These are phyloP conservation scores for Coprinellus aureogranulatus DNA, from an alignment of 768 basidiomycete genomes.

Conservation along the genomic window DNA sequence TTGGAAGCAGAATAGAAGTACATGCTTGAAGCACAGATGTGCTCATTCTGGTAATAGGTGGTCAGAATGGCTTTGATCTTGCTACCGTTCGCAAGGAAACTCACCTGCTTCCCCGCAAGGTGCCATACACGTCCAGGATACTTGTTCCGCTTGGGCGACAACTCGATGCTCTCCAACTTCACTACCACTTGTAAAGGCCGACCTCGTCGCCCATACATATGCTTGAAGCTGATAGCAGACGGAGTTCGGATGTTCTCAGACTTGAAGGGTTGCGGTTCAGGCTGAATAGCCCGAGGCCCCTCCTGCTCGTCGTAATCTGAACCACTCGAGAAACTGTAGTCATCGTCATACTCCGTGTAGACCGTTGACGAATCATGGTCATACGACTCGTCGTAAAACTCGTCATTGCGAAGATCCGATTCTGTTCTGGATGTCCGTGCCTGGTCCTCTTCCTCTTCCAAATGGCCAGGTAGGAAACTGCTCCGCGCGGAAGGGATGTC, in stretches of 20 bases:
- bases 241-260: background rate
- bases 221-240: slow-evolving; percentile 10
- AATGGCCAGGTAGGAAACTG: no score
- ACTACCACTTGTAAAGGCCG: slow-evolving; percentile 20
- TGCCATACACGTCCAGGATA: slow-evolving; percentile 28
- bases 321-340: background rate
- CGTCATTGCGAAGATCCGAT: no score
- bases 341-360: background rate
- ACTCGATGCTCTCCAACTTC: slow-evolving; percentile 24
- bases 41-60: slow-evolving; percentile 19
- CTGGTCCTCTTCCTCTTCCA: background rate
- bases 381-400: background rate
- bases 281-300: background rate
- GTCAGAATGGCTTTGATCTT: no score
- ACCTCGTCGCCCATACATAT: slow-evolving; percentile 8
- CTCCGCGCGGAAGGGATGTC: no score
- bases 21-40: slow-evolving; percentile 17
- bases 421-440: no score
- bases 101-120: slow-evolving; percentile 26
- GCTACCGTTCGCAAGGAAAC: background rate
- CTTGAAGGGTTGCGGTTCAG: background rate
- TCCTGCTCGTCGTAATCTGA: background rate
- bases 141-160: slow-evolving; percentile 28
- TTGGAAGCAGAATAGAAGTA: slow-evolving; percentile 21
- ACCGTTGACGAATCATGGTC: background rate